Conservation (phyloP, 441 rosid species). For the Adansonia madagascariensis region DNA sequence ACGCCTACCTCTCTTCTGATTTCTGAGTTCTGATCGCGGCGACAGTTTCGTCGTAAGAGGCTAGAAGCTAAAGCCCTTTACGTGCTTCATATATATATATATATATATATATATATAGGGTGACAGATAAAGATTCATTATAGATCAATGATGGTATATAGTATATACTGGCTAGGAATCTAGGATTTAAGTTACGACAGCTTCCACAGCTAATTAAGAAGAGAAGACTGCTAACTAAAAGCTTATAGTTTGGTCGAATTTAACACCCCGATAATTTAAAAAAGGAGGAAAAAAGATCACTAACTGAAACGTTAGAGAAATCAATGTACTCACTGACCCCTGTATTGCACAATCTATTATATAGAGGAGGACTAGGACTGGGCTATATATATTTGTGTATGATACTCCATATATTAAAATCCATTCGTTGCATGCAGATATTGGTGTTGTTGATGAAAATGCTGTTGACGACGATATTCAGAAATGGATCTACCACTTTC, state of each 20-base stretch:
- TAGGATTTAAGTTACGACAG: neutral
- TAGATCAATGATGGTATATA: neutral
- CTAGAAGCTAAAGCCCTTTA: too few species aligned
- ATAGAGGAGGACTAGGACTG: neutral
- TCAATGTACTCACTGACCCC: neutral
- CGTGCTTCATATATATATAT: too few species aligned
- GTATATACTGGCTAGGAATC: constrained; percentile 7
- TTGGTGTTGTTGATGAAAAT: constrained; percentile 39
- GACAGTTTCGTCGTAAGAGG: too few species aligned
- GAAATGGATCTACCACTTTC: constrained; percentile 63
- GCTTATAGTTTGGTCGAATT: neutral
- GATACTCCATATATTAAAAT: constrained; percentile 26
- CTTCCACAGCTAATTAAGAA: neutral
- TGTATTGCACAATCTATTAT: neutral
- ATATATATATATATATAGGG: too few species aligned
- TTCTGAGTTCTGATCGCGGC: too few species aligned
- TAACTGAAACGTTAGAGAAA: neutral
- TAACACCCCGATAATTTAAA: constrained; percentile 9
- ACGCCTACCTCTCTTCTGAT: too few species aligned
- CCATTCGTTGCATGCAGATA: constrained; percentile 37
- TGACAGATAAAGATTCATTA: too few species aligned
- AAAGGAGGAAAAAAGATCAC: neutral
- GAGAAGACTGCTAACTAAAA: neutral
- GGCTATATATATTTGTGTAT: neutral
- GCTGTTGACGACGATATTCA: constrained; percentile 41